These are phyloP conservation scores for Leptographium procerum DNA, from an alignment of 2,329 filamentous ascomycete genomes.

Conservation along the genomic window DNA sequence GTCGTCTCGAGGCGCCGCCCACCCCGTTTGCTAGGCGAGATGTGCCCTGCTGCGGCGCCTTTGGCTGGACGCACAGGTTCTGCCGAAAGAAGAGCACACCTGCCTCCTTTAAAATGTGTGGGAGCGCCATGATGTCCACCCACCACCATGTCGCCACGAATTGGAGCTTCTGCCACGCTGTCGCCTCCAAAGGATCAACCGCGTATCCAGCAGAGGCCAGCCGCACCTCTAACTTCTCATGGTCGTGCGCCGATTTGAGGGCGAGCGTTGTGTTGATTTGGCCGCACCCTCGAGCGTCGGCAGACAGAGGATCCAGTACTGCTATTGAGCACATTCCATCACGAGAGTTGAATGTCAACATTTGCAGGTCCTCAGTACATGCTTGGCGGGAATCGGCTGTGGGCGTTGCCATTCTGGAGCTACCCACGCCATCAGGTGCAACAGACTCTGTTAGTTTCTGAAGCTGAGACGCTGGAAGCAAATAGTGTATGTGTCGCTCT, in stretches of 20 bases:
- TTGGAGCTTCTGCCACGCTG: conserved; percentile 24
- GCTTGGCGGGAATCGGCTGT: conserved; percentile 30
- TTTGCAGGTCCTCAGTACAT: conserved; percentile 64
- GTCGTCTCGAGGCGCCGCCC: conserved; percentile 31
- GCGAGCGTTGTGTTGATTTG: conserved; percentile 49
- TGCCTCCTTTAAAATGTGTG: conserved; percentile 53
- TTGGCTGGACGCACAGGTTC: conserved; percentile 52
- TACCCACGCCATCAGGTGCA: not conserved
- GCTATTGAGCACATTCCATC: conserved; percentile 42
- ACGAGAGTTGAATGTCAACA: conserved; percentile 61
- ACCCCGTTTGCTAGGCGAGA: conserved; percentile 37
- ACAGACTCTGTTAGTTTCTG: not conserved
- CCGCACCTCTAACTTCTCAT: conserved; percentile 49
- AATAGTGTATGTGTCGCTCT: conserved; percentile 55
- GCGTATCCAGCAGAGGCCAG: conserved; percentile 40
- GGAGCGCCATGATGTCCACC: conserved; percentile 55
- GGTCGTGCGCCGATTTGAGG: conserved; percentile 45
- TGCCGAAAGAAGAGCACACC: conserved; percentile 41
- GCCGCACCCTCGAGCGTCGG: conserved; percentile 24
- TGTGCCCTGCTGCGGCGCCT: conserved; percentile 46
- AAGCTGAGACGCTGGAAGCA: conserved; percentile 18
- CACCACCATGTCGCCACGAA: conserved; percentile 53
- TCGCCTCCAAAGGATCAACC: conserved; percentile 37
- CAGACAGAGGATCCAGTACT: conserved; percentile 35
- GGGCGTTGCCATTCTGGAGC: not conserved